Conservation (phyloP, 2,329 filamentous ascomycete genomes). For the Fusarium sp. region DNA sequence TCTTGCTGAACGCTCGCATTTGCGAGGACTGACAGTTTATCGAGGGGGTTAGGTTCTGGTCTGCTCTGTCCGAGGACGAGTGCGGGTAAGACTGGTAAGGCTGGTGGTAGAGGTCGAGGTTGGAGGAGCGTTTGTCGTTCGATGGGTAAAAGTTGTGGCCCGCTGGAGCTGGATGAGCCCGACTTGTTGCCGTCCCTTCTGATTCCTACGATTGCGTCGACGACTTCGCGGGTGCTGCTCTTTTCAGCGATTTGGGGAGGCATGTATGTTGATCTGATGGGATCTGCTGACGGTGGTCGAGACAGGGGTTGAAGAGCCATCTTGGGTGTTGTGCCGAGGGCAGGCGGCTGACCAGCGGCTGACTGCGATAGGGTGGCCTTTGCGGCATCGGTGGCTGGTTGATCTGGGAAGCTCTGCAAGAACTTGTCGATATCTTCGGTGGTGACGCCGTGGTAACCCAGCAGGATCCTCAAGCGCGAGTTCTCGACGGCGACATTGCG, state of each 20-base stretch:
- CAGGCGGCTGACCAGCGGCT: constrained; percentile 14
- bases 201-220: constrained; percentile 45
- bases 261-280: constrained; percentile 22
- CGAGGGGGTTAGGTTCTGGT: constrained; percentile 42
- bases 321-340: constrained; percentile 27
- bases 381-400: constrained; percentile 46
- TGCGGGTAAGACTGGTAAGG: constrained; percentile 35
- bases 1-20: constrained; percentile 51
- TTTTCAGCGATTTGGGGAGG: constrained; percentile 28
- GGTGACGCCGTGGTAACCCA: constrained; percentile 54
- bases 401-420: constrained; percentile 51
- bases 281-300: constrained; percentile 34
- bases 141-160: constrained; percentile 20
- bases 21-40: constrained; percentile 54
- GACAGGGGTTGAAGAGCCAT: constrained; percentile 38
- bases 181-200: constrained; percentile 36
- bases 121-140: constrained; percentile 40
- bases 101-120: constrained; percentile 33
- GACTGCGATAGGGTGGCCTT: constrained; percentile 41
- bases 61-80: constrained; percentile 42
- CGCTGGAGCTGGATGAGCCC: constrained; percentile 7
- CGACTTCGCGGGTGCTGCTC: constrained; percentile 42
- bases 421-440: constrained; percentile 56
- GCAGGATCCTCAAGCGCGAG: constrained; percentile 56
- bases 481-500: constrained; percentile 64